Conservation (phyloP, 139 green algal species). For the Tetraselmis striata region DNA sequence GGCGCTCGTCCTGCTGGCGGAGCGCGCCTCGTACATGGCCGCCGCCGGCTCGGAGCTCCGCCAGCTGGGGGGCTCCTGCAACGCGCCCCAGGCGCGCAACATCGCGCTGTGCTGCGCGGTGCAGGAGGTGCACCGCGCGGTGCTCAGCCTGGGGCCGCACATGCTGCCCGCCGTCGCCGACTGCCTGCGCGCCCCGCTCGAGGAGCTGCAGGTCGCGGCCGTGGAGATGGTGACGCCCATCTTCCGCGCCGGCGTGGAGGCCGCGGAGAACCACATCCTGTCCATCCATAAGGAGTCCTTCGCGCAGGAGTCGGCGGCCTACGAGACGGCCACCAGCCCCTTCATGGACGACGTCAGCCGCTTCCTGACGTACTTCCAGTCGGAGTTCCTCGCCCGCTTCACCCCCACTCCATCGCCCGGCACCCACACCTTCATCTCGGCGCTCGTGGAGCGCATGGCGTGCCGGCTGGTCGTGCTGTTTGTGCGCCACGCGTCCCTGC, state of each 20-base stretch:
- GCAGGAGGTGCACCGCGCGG: conserved; percentile 70
- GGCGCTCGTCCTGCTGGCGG: conserved; percentile 35
- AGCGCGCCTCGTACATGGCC: conserved; percentile 64
- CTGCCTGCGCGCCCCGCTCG: conserved; percentile 40
- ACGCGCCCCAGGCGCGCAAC: conserved; percentile 70
- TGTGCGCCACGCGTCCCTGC: conserved; percentile 77
- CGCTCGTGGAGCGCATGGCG: conserved; percentile 69
- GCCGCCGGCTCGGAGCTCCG: conserved; percentile 64
- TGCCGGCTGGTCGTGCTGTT: conserved; percentile 79
- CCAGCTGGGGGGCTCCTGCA: conserved; percentile 32
- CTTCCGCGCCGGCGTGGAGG: conserved; percentile 59
- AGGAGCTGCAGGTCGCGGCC: conserved; percentile 33
- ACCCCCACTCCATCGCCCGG: conserved; percentile 36
- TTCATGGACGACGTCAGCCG: conserved; percentile 58
- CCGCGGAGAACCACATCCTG: conserved; percentile 42
- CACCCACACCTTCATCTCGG: conserved; percentile 37
- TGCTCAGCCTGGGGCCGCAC: conserved; percentile 34
- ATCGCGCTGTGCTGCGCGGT: conserved; percentile 68
- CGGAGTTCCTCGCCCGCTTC: conserved; percentile 53
- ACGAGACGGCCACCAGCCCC: conserved; percentile 44
- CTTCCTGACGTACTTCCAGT: conserved; percentile 56
- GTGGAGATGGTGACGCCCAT: conserved; percentile 59
- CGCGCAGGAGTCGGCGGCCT: conserved; percentile 5
- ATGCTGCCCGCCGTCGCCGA: conserved; percentile 40
- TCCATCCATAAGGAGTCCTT: conserved; percentile 45